phyloP scores from a whole-genome alignment of 176 grass and related monocot genomes.

The Areca catechu region DNA sequence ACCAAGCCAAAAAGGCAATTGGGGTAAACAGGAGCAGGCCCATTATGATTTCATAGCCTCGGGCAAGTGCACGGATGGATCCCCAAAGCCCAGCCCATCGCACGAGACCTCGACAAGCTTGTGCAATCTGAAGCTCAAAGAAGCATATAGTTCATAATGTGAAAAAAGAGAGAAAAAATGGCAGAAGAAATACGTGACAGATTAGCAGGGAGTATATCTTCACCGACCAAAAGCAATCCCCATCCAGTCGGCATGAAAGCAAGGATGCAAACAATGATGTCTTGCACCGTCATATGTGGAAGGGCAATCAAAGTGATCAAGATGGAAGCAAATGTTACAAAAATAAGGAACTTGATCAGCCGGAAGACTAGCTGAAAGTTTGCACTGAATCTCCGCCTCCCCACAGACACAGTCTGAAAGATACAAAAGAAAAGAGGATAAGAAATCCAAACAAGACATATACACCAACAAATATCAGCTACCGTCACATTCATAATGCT shows the following conservation, averaged over 20 bases:
- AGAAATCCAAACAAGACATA: neutral
- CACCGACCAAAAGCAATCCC: slow-evolving; percentile 71
- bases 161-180: no score
- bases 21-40: slow-evolving; percentile 62
- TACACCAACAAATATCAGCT: neutral
- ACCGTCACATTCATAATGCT: slow-evolving; percentile 11
- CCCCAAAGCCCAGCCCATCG: slow-evolving; percentile 47
- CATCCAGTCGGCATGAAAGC: slow-evolving; percentile 89
- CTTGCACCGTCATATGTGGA: slow-evolving; percentile 57
- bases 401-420: slow-evolving; percentile 72
- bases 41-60: slow-evolving; percentile 75
- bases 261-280: slow-evolving; percentile 67
- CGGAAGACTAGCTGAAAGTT: slow-evolving; percentile 81
- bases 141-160: neutral
- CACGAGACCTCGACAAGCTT: slow-evolving; percentile 49
- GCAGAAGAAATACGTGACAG: no score
- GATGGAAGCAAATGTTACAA: slow-evolving; percentile 49
- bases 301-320: slow-evolving; percentile 61
- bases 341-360: slow-evolving; percentile 89
- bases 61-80: slow-evolving; percentile 67
- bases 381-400: slow-evolving; percentile 66
- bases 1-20: slow-evolving; percentile 72
- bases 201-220: slow-evolving; percentile 1
- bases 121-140: slow-evolving; percentile 52
- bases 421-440: slow-evolving; percentile 2